Evolutionary conservation across 352 stramenopile species (phyloP).

Genomic region (Globisporangium lucens): DNA sequence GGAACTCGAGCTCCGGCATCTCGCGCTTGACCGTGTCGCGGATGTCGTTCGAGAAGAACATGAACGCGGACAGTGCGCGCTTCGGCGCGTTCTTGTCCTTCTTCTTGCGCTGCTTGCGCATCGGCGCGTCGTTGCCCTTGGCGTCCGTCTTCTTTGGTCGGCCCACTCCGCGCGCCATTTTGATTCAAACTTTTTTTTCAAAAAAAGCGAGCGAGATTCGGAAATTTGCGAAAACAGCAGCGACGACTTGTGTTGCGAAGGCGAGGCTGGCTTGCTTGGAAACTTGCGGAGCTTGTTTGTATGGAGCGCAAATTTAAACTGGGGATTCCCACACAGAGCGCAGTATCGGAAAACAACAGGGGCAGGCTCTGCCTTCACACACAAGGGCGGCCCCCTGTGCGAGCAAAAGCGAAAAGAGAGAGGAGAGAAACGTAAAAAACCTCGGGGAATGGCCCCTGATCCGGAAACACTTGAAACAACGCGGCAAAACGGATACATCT

Average conservation of each 20-base stretch:
- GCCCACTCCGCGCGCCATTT: slow-evolving; percentile 65
- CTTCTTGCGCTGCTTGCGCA: slow-evolving; percentile 85
- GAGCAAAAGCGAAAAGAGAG: neutral
- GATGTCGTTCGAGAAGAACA: slow-evolving; percentile 91
- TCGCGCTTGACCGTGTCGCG: slow-evolving; percentile 87
- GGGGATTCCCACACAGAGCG: slow-evolving; percentile 28
- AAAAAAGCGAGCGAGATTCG: slow-evolving; percentile 27
- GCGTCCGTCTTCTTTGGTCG: slow-evolving; percentile 65
- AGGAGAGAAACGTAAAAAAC: slow-evolving; percentile 17
- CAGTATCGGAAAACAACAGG: slow-evolving; percentile 25
- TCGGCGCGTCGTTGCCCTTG: slow-evolving; percentile 38
- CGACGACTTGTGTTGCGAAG: neutral
- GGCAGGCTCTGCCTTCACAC: neutral
- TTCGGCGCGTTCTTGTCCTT: slow-evolving; percentile 92
- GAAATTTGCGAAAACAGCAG: slow-evolving; percentile 33
- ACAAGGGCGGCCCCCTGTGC: neutral
- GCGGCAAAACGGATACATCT: slow-evolving; percentile 13
- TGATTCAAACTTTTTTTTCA: slow-evolving; percentile 18
- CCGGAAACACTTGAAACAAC: slow-evolving; percentile 8
- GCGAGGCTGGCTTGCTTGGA: slow-evolving; percentile 8
- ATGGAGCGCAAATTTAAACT: slow-evolving; percentile 69
- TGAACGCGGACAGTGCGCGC: slow-evolving; percentile 87
- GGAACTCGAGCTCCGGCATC: slow-evolving; percentile 82
- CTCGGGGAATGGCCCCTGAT: slow-evolving; percentile 14
- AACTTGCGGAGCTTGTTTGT: slow-evolving; percentile 17